Base-by-base conservation (phyloP, 805 yeast species). In the Isabelozyma heimii region DNA sequence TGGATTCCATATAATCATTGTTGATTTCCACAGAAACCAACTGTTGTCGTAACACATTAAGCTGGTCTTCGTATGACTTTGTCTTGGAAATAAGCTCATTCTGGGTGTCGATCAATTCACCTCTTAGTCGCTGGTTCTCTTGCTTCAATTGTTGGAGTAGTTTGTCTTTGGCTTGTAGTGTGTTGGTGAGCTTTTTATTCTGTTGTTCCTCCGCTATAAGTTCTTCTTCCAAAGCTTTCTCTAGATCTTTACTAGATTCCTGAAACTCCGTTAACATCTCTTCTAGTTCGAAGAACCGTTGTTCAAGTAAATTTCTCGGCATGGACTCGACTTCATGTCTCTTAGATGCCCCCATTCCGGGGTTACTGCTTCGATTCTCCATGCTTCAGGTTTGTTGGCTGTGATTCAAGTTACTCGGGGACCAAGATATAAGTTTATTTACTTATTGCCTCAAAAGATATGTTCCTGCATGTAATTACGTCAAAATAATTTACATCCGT, bases 161-260 rank as follows among this genome's bases (percentile, higher is more conserved):
- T 5, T 47, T 45, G 13, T 61, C 66, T 17, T 56, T 53, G 8
- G 48, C 40, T 13, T 59, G 52, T 6, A 58, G 39, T n/a, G 55
- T 53, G 3, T 48, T 40, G 12, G 48, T 47, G 24, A 70, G 49
- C 3, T 49, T 37, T 1, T 48, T 46, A 42, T 68, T 69, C 8
- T 55, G 51, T 4, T 50, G 15, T 46, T 73, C 79, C 15, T 70
- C 52, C 8, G 56, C 65, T 42, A 63, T 65, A 16, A 75, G 60
- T 48, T 75, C 80, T n/a, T 65, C 69, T 49, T 75, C 80, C 40
- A 75, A 60, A 0, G 76, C 77, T 44, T 62, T 72, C 47, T 76
- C 80, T 30, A 75, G 59, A 42, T 75, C 80, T 46, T 65, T 70
- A 48, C 75, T 69, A 4, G 76, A 69, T 38, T 70, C 75, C 50